Evolutionary conservation across 1,284 basidiomycete species (phyloP), one percentile per base, ranked within the genome.

Genomic region (Volvariella volvacea): DNA sequence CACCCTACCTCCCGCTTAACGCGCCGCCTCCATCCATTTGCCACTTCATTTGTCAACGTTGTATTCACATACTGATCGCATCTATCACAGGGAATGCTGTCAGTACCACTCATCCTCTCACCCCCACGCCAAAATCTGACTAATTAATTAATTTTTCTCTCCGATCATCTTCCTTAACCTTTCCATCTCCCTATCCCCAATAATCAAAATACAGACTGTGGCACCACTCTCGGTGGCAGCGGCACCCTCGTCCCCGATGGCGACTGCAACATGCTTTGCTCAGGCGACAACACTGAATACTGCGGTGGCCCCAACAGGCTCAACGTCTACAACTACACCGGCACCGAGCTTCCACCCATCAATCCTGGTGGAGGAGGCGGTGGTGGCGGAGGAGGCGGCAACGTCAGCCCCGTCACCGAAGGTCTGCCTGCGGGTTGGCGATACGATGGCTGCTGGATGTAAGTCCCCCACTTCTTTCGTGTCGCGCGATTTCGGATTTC

Each of bases 221-320:
- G 68, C 14, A 62, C 63, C 3, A 48, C 62, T 10, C 65, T 85
- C 40, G 51, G 51, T 19, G 67, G 71, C 49, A 73, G 65, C 4
- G 76, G 75, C 19, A 70, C 65, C 15, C 61, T 68, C 0, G 67
- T 70, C 0, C 52, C 73, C 2, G 58, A 68, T 9, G 55, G 64
- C 2, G 73, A 74, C 37, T 87, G 83, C 55, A 71, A 68, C 49
- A 85, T 86, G 83, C 54, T 70, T 4, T 86, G 83, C 52, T 61
- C 62, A 1, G 83, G 81, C 3, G 78, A 83, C 50, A 64, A 64
- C 39, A 64, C 67, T 2, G 73, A 83, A 53, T 76, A 76, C 45
- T 88, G 86, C 52, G 83, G 86, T 34, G 86, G 83, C 22, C 74
- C 83, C 0, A 66, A 78, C 50, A 58, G 68, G 36, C 57, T 79